Evolutionary conservation across 176 grass and related monocot genomes (phyloP), one percentile per base, ranked within the genome.

Genomic region (Cymbopogon citratus): DNA sequence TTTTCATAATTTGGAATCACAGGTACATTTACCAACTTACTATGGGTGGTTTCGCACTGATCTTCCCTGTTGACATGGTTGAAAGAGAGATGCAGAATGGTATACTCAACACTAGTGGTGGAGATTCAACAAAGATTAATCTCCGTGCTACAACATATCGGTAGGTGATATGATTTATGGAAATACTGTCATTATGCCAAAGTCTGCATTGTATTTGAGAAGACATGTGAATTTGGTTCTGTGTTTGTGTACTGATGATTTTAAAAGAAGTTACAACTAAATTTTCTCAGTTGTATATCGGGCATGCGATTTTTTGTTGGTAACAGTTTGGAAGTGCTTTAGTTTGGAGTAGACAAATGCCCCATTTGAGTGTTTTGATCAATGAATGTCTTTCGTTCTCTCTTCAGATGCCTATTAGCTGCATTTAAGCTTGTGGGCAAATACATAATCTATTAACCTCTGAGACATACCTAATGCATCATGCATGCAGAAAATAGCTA

Each of bases 21-120:
- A 98, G 95, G 54, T 98, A 98, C 45, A 91, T 98, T 71, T 94
- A 94, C 84, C 95, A 94, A 82, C 87, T 98, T 88, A 94, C 95
- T 57, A 78, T 98, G 82, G 90, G 90, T 87, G 95, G 95, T 74
- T 92, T 98, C 49, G 95, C 92, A 61, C 85, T 98, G 71, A 66
- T 91, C 45, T 98, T 94, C 73, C 95, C 95, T 62, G 46, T 92
- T 73, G 84, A 94, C 66, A 91, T 84, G 75, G 24, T 89, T 81
- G 88, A 88, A 70, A 74, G 73, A 84, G 79, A 87, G 25, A 76
- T 51, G 39, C 51, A 74, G 5, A 79, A 87, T 78, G 69, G 52
- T 80, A 14, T 38, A 54, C 31, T 89, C 1, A 68, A 85, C 76
- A 71, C 81, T 80, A 76, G 23, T 24, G 29, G 69, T 85, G 79